Evolutionary conservation across 108 stramenopile species (phyloP).

Genomic region (Cyclotella distinguenda): DNA sequence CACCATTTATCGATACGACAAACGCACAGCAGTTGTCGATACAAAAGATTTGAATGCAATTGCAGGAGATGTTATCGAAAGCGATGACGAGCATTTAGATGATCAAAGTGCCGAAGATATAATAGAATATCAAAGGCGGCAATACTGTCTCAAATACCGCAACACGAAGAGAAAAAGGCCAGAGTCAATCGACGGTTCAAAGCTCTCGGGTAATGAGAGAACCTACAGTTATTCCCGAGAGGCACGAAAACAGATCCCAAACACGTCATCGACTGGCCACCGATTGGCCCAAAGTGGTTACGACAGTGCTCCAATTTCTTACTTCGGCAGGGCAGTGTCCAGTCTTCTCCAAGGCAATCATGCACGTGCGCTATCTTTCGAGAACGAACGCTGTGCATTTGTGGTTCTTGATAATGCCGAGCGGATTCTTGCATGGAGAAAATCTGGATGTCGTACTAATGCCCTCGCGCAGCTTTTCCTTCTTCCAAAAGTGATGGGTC

Average conservation of each 20-base stretch:
- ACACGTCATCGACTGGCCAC: not conserved
- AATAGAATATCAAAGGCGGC: slow-evolving; percentile 28
- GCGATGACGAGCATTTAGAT: slow-evolving; percentile 30
- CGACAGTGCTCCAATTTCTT: slow-evolving; percentile 28
- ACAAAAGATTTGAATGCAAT: not conserved
- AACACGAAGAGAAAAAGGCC: slow-evolving; percentile 7
- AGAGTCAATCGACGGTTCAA: slow-evolving; percentile 1
- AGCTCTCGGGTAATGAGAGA: not conserved
- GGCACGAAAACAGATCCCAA: slow-evolving; percentile 6
- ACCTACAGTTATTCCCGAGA: not conserved
- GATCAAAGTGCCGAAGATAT: slow-evolving; percentile 31
- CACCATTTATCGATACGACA: not conserved
- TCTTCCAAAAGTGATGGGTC: slow-evolving; percentile 59
- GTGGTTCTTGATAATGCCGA: slow-evolving; percentile 74
- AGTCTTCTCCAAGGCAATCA: slow-evolving; percentile 27
- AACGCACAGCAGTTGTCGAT: slow-evolving; percentile 1
- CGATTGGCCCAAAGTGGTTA: not conserved
- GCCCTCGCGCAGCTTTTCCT: slow-evolving; percentile 56
- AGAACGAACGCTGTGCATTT: slow-evolving; percentile 47
- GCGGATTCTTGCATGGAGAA: slow-evolving; percentile 51
- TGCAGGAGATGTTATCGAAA: slow-evolving; percentile 6
- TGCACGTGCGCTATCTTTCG: not conserved
- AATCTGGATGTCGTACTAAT: slow-evolving; percentile 38
- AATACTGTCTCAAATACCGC: not conserved
- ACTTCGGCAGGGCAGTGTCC: slow-evolving; percentile 36